Percentiles rank a stretch among this genome's conserved stretches.
Conservation (phyloP, 2,329 filamentous ascomycete genomes). For the Clarireedia monteithiana region DNA sequence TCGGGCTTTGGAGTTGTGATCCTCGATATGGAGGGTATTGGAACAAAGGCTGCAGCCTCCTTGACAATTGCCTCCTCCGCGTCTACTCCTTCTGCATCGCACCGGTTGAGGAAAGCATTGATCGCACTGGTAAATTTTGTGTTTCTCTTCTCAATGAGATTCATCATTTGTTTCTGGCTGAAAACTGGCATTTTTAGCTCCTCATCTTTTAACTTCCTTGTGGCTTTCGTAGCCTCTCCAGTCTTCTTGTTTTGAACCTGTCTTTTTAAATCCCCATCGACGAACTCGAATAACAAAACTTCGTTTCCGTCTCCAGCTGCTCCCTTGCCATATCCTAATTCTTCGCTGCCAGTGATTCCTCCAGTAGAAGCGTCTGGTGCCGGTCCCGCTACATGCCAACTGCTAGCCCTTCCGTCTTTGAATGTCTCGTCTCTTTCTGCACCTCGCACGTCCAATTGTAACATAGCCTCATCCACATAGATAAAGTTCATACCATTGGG, state of each 20-base stretch:
- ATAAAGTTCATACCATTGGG: slow-evolving; percentile 74
- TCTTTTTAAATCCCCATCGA: slow-evolving; percentile 83
- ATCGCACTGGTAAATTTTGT: slow-evolving; percentile 72
- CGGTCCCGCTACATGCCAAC: slow-evolving; percentile 41
- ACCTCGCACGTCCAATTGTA: slow-evolving; percentile 72
- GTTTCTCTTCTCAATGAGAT: slow-evolving; percentile 83
- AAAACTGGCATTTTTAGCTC: slow-evolving; percentile 86
- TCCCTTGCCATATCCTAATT: slow-evolving; percentile 29
- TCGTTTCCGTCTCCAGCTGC: slow-evolving; percentile 44
- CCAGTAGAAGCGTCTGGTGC: slow-evolving; percentile 50
- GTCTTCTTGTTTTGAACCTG: slow-evolving; percentile 67
- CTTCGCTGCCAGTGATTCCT: slow-evolving; percentile 43
- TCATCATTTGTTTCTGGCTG: slow-evolving; percentile 86
- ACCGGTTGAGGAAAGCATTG: slow-evolving; percentile 68
- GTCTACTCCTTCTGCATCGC: slow-evolving; percentile 55
- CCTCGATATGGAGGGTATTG: slow-evolving; percentile 44
- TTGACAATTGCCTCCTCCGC: slow-evolving; percentile 57
- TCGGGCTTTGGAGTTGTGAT: slow-evolving; percentile 29
- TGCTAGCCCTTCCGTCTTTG: slow-evolving; percentile 45
- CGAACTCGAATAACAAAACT: slow-evolving; percentile 83
- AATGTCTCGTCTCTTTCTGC: slow-evolving; percentile 58
- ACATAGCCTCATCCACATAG: slow-evolving; percentile 76
- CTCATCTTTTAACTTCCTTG: slow-evolving; percentile 64
- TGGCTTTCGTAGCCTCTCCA: slow-evolving; percentile 61
- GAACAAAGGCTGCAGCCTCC: slow-evolving; percentile 53